These are phyloP conservation scores for Ascochyta clinopodiicola DNA, from an alignment of 2,329 filamentous ascomycete species.

Conservation along the genomic window DNA sequence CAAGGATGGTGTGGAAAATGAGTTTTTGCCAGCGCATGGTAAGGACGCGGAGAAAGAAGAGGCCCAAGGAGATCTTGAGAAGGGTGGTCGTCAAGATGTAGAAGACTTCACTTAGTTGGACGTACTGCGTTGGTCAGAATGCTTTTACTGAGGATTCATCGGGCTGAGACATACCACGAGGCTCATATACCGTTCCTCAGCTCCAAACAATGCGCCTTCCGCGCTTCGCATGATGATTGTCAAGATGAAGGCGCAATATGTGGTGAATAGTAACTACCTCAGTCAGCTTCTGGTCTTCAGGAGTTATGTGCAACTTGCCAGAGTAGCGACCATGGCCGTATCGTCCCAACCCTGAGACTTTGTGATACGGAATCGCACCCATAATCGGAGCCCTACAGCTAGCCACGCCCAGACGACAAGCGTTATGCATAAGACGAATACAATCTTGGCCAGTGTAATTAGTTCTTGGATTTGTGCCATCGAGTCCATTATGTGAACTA, in stretches of 20 bases:
- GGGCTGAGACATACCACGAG: conserved; percentile 25
- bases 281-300: neutral
- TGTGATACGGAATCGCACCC: conserved; percentile 42
- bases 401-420: conserved; percentile 38
- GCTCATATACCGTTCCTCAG: conserved; percentile 21
- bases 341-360: conserved; percentile 46
- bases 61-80: conserved; percentile 52
- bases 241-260: conserved; percentile 16
- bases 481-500: conserved; percentile 9
- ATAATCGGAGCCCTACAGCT: conserved; percentile 41
- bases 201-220: conserved; percentile 19
- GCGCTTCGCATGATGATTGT: conserved; percentile 28
- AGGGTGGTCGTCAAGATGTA: conserved; percentile 59
- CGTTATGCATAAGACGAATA: conserved; percentile 29
- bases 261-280: conserved; percentile 12
- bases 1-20: conserved; percentile 34
- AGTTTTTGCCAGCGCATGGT: conserved; percentile 40
- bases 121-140: conserved; percentile 28
- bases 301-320: conserved; percentile 21
- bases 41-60: conserved; percentile 46
- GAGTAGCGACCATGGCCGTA: conserved; percentile 37
- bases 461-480: conserved; percentile 24
- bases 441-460: conserved; percentile 26
- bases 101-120: conserved; percentile 54
- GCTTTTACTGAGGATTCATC: no score